Evolutionary conservation across 2,329 filamentous ascomycete genomes (phyloP).

Genomic region (Fusarium sp.): DNA sequence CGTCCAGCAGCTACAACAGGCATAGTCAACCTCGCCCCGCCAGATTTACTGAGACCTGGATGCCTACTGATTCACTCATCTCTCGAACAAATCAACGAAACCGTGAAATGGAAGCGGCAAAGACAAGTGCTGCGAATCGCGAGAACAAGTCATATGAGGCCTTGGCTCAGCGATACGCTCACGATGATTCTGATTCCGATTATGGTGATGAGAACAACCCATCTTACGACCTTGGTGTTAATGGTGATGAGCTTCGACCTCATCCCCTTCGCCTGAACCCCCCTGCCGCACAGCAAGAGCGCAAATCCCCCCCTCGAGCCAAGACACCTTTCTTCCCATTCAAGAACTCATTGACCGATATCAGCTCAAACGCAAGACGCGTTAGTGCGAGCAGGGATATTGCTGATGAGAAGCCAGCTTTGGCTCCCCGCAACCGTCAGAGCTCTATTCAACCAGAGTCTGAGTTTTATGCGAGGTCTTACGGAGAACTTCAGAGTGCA

Average conservation of each 20-base stretch:
- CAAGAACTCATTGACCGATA: conserved; percentile 56
- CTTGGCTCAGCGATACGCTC: conserved; percentile 59
- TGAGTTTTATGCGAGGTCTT: conserved; percentile 66
- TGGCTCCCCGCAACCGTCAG: conserved; percentile 44
- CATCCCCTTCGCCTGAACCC: conserved; percentile 68
- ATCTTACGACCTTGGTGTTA: conserved; percentile 45
- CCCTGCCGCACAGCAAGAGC: conserved; percentile 20
- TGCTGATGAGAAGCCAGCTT: conserved; percentile 52
- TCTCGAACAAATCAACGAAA: conserved; percentile 66
- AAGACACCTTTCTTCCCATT: conserved; percentile 40
- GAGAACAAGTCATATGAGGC: conserved; percentile 58
- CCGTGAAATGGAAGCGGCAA: conserved; percentile 55
- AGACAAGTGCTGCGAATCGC: conserved; percentile 49
- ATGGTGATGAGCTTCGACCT: conserved; percentile 53
- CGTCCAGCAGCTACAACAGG: conserved; percentile 38
- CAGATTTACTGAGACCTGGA: conserved; percentile 67
- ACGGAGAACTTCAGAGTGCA: conserved; percentile 66
- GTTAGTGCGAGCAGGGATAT: conserved; percentile 60
- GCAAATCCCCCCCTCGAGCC: conserved; percentile 28
- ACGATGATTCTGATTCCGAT: conserved; percentile 56
- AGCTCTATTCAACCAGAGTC: conserved; percentile 63
- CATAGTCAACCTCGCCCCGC: conserved; percentile 53
- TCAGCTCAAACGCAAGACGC: conserved; percentile 58
- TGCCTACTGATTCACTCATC: conserved; percentile 65
- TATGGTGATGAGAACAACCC: conserved; percentile 53